A percentile compares a stretch with the other conserved stretches of the same genome.
phyloP scores from a whole-genome alignment of 2,329 filamentous ascomycete species.

The Thelonectria olida region DNA sequence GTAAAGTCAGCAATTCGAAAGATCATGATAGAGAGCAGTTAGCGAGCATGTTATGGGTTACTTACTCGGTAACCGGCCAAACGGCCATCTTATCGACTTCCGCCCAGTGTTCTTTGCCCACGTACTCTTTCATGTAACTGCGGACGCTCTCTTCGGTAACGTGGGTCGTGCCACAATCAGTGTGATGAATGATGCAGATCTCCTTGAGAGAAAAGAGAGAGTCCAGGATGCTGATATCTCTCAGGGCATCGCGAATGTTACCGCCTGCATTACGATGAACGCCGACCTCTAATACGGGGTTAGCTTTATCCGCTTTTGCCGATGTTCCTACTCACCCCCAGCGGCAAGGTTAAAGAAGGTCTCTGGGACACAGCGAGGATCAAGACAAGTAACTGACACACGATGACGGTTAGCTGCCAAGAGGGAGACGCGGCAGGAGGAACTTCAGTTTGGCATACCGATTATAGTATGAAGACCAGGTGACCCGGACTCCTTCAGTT shows the following conservation, averaged over 20 bases:
- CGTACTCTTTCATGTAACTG: background rate
- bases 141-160: conserved; percentile 11
- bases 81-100: conserved; percentile 12
- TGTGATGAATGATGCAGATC: conserved; percentile 18
- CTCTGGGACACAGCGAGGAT: conserved; percentile 15
- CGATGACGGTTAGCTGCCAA: background rate
- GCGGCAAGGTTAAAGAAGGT: conserved; percentile 7
- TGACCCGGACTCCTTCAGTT: background rate
- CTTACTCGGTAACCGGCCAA: conserved; percentile 16
- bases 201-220: conserved; percentile 11
- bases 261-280: conserved; percentile 21
- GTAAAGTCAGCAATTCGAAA: background rate
- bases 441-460: background rate
- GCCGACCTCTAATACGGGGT: conserved; percentile 1
- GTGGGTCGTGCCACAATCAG: conserved; percentile 17
- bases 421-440: too few species aligned
- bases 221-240: conserved; percentile 17
- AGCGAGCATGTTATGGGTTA: too few species aligned
- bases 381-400: conserved; percentile 10
- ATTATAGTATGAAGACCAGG: conserved; percentile 6
- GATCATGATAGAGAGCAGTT: background rate
- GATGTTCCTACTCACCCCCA: conserved; percentile 4
- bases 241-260: conserved; percentile 15
- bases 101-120: conserved; percentile 1
- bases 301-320: background rate